Percentiles rank a stretch among this genome's conserved stretches.
Conservation (phyloP, 208 protist species). For the Acanthamoeba healyi region DNA sequence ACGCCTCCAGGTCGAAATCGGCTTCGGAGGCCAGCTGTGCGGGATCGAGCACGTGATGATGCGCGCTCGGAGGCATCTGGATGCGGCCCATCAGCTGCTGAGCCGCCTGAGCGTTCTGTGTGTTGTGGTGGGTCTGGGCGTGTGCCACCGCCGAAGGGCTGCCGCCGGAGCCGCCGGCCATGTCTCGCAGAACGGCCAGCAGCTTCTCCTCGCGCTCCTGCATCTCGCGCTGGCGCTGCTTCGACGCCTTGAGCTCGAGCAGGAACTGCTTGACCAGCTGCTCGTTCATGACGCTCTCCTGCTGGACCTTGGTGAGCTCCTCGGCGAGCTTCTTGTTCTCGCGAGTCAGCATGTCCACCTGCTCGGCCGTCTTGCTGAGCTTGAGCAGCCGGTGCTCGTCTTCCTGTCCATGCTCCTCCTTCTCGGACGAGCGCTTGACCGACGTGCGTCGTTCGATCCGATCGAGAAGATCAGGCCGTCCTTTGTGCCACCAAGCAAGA, state of each 20-base stretch:
- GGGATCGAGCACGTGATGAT: not conserved
- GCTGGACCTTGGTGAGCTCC: constrained; percentile 15
- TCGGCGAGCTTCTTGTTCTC: constrained; percentile 44
- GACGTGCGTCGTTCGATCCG: constrained; percentile 7
- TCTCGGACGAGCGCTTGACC: constrained; percentile 27
- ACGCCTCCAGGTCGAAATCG: constrained; percentile 14
- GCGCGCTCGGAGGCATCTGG: not conserved
- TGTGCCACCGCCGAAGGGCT: not conserved
- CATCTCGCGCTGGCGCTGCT: constrained; percentile 46
- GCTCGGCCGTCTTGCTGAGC: constrained; percentile 35
- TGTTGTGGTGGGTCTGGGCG: not conserved
- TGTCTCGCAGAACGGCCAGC: constrained; percentile 1
- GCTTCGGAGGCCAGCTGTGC: not conserved
- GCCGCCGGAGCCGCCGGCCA: not conserved
- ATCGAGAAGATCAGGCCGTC: not conserved
- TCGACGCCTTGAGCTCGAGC: constrained; percentile 34
- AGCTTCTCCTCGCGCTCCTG: constrained; percentile 44
- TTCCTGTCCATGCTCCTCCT: constrained; percentile 20
- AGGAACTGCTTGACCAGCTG: constrained; percentile 63
- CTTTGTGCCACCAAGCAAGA: too few relatives aligned
- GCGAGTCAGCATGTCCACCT: constrained; percentile 14
- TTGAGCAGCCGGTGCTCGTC: constrained; percentile 17
- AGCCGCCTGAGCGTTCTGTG: not conserved
- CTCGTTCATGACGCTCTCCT: constrained; percentile 25
- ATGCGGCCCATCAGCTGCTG: not conserved